Base-by-base conservation (phyloP, 441 rosid species). In the Theobroma grandiflorum region DNA sequence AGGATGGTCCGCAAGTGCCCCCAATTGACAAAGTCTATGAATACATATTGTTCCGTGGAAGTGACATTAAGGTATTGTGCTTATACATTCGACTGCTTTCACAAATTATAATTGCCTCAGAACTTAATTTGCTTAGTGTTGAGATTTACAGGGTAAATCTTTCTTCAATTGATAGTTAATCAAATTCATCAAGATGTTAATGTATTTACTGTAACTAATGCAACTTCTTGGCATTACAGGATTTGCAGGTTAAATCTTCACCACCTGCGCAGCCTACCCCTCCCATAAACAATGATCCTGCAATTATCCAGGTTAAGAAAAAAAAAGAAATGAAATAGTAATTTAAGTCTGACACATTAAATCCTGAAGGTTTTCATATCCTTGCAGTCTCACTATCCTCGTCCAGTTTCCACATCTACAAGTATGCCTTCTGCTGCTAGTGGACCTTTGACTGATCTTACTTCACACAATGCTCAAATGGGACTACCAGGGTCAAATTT, bases 191-290 rank as follows among this genome's bases (percentile, higher is more conserved):
- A 1, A 11, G 20, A 18, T 70, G 55, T 58, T 47, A 38, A 6
- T 69, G 43, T 62, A n/a, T 26, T 53, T 52, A 31, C 68, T 12
- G 14, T 37, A 59, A 58, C 64, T 37, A n/a, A 68, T 66, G 59
- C 8, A 43, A 42, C 38, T 53, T 50, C n/a, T 4, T 38, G 42
- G 57, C 67, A 74, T 83, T 82, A 70, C 86, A 96, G 99, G 99
- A 96, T 85, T 89, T 96, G 78, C 99, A 94, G 88, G 99, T 96
- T 77, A 96, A 93, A 88, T 93, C 98, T 77, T 94, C 97, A 80
- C 93, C 98, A 33, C 97, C 94, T 58, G 92, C 80, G 75, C 97
- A 93, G 86, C 86, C 98, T 68, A 77, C 87, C 47, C 89, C 89
- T 6, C 84, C 93, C 57, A 81, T 96, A 72, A 91, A 91, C 87